Conservation (phyloP, 2,329 filamentous ascomycete species). For the Tolypocladium capitatum region DNA sequence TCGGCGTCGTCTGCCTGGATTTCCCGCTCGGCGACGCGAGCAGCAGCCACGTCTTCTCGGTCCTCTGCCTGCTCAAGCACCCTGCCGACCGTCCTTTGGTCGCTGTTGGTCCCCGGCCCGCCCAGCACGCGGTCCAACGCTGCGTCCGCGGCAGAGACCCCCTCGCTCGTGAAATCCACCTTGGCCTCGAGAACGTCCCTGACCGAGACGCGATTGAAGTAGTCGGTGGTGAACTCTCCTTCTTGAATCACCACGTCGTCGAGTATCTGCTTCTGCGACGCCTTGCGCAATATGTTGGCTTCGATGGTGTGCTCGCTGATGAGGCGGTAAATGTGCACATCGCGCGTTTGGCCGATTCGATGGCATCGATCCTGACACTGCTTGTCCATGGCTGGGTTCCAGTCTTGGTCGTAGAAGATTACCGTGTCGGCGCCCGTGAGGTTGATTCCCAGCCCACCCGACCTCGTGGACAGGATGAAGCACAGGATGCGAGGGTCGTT, state of each 20-base stretch:
- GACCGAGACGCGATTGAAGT: slow-evolving; percentile 70
- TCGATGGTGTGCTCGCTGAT: slow-evolving; percentile 92
- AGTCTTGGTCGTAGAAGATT: slow-evolving; percentile 98
- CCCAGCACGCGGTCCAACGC: slow-evolving; percentile 81
- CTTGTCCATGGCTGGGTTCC: slow-evolving; percentile 99
- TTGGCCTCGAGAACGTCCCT: slow-evolving; percentile 54
- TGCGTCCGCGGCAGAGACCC: slow-evolving; percentile 59
- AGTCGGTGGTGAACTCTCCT: slow-evolving; percentile 93
- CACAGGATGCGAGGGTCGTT: slow-evolving; percentile 82
- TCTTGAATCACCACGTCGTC: slow-evolving; percentile 98
- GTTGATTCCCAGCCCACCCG: slow-evolving; percentile 91
- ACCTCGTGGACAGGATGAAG: slow-evolving; percentile 91
- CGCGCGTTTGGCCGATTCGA: slow-evolving; percentile 91
- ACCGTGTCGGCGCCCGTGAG: slow-evolving; percentile 93
- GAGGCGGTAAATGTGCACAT: slow-evolving; percentile 95
- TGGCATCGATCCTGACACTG: slow-evolving; percentile 97
- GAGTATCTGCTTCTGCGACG: slow-evolving; percentile 93
- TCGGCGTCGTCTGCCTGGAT: slow-evolving; percentile 76
- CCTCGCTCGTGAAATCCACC: slow-evolving; percentile 31
- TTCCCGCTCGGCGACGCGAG: slow-evolving; percentile 78
- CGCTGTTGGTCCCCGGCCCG: slow-evolving; percentile 44
- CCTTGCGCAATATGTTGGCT: slow-evolving; percentile 92
- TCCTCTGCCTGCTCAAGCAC: slow-evolving; percentile 87
- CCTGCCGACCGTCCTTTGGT: slow-evolving; percentile 49
- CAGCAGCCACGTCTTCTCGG: slow-evolving; percentile 78